These are phyloP conservation scores for Ceratocystis cacaofunesta DNA, from an alignment of 2,329 filamentous ascomycete species.

Conservation along the genomic window DNA sequence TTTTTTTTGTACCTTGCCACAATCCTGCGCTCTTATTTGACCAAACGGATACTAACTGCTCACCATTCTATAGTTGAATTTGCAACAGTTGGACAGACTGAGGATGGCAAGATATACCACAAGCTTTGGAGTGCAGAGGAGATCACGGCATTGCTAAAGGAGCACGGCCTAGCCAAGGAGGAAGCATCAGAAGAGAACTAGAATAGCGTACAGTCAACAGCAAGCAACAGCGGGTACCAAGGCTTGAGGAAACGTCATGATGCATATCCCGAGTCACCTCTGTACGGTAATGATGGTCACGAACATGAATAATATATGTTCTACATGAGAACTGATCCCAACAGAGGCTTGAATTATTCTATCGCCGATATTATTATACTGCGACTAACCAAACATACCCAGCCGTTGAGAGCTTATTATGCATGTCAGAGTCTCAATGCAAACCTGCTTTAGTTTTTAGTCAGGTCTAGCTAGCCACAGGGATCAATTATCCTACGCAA, in stretches of 20 bases:
- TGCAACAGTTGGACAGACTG: slow-evolving; percentile 90
- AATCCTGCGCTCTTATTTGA: slow-evolving; percentile 22
- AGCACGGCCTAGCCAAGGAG: slow-evolving; percentile 86
- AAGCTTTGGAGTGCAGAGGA: slow-evolving; percentile 94
- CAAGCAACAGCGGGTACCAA: not conserved
- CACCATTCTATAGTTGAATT: slow-evolving; percentile 61
- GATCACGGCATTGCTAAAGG: slow-evolving; percentile 84
- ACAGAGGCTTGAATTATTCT: not conserved
- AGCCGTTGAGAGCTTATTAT: not conserved
- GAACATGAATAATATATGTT: slow-evolving; percentile 2
- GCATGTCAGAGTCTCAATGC: not conserved
- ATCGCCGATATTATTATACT: not conserved
- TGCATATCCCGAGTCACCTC: slow-evolving; percentile 11
- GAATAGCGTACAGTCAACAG: slow-evolving; percentile 1
- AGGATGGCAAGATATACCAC: slow-evolving; percentile 94
- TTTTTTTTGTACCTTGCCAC: slow-evolving; percentile 18
- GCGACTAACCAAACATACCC: not conserved
- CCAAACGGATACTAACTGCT: slow-evolving; percentile 15
- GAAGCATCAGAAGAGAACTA: slow-evolving; percentile 56
- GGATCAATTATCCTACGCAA: not conserved
- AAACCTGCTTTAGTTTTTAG: not conserved
- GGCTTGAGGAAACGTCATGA: not conserved
- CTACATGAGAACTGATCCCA: not conserved
- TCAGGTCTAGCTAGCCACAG: too few species aligned
- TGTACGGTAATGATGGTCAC: slow-evolving; percentile 7